Conservation (phyloP, 2,329 filamentous ascomycete species). For the Hawksworthiomyces lignivorus region DNA sequence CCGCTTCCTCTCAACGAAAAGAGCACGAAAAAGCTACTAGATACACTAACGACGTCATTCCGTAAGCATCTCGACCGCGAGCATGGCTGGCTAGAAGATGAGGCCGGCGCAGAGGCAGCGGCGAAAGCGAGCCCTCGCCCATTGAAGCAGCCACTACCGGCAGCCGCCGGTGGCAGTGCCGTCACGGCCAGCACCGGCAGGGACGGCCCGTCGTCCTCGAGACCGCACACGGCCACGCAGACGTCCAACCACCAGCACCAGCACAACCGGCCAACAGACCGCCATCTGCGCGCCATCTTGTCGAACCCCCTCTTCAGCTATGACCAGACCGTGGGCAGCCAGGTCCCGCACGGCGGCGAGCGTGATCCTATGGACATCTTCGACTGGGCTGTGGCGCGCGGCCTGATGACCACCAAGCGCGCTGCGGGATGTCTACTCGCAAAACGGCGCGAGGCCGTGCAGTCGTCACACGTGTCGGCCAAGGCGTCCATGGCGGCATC, state of each 20-base stretch:
- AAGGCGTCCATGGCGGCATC: slow-evolving; percentile 30
- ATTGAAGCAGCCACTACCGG: background rate
- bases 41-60: slow-evolving; percentile 50
- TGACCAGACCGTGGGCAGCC: slow-evolving; percentile 23
- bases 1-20: slow-evolving; percentile 41
- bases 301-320: slow-evolving; percentile 47
- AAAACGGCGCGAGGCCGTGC: slow-evolving; percentile 34
- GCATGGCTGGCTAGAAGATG: slow-evolving; percentile 37
- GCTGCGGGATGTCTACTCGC: slow-evolving; percentile 47
- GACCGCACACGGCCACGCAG: background rate
- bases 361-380: slow-evolving; percentile 48
- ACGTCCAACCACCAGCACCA: background rate
- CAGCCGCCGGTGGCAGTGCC: background rate
- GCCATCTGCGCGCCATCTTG: slow-evolving; percentile 49
- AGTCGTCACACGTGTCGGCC: slow-evolving; percentile 25
- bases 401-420: slow-evolving; percentile 46
- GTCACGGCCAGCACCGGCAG: background rate
- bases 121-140: background rate
- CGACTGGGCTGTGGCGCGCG: slow-evolving; percentile 45
- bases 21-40: slow-evolving; percentile 47
- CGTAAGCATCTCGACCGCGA: slow-evolving; percentile 50
- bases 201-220: background rate
- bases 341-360: slow-evolving; percentile 11
- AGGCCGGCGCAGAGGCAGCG: slow-evolving; percentile 11
- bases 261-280: slow-evolving; percentile 31